Evolutionary conservation across 768 basidiomycete genomes (phyloP), one percentile per base, ranked within the genome.

Genomic region (Boletus pseudopeckii): DNA sequence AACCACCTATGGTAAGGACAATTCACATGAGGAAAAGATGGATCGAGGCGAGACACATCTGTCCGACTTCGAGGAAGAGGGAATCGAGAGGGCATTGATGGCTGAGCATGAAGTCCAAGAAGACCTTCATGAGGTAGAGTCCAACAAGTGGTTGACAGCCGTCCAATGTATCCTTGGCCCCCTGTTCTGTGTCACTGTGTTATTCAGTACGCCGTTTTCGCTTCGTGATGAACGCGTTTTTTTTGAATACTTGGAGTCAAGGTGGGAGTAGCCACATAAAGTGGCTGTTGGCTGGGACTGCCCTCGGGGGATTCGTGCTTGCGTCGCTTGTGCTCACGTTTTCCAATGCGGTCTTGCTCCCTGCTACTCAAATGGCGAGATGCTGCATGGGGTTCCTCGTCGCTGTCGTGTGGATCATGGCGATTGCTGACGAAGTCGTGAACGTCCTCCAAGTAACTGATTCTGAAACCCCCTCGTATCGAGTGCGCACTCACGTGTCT

Each of bases 401-500:
- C 26, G 80, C 93, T 3, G 82, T 98, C 56, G 85, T 98, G 8
- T 99, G 97, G 96, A 98, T 99, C 62, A 95, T 98, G 84, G 93
- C 90, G 7, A 94, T 98, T 45, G 94, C 95, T 1, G 94, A 97
- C 67, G 95, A 98, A 68, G 93, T 96, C 2, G 93, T 98, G 30
- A 81, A 88, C 45, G 86, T 98, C 11, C 79, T 98, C 10, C 85
- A 88, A 75, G 95, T 95, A 53, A 80, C 60, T 5, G 1, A 41
- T 37, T 37, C 22, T 3, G 17, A 28, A 20, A 0, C 13, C 17
- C 5, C 9, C 6, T 11, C 22, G 0, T 38, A 7, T 56, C 18
- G 32, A 32, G 24, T 20, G 8, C 2, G 2, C 24, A n/a, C 59
- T 64, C 17, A 56, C 40, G 1, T 3, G n/a, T 20, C 24, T 24